Evolutionary conservation across 2,329 filamentous ascomycete genomes (phyloP), one percentile per base, ranked within the genome.

Genomic region (Arthroderma sp.): DNA sequence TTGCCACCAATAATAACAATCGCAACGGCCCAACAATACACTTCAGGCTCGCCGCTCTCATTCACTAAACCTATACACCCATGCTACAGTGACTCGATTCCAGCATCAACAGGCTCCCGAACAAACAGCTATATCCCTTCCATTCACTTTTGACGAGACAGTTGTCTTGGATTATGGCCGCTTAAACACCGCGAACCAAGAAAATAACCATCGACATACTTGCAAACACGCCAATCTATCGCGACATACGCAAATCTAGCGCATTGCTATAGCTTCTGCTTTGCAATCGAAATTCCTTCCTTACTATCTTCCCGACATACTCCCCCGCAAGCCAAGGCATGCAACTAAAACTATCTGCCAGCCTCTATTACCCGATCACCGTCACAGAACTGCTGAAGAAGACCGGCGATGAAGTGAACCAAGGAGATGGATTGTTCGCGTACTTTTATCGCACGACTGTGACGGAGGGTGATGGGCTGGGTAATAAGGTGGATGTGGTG

Each of bases 341-440:
- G 75, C 73, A 75, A 66, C 67, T 77, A 65, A 72, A 71, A 68
- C 66, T 78, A 63, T 75, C 76, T 60, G 61, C 70, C 56, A 73
- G 81, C 73, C 82, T 96, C 64, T 87, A 86, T 73, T 98, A 97
- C 73, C 93, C 93, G 66, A 91, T 97, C 73, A 95, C 86, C 64
- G 85, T 98, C 73, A 90, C 85, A 66, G 86, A 88, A 71, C 79
- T 97, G 60, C 81, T 91, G 63, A 90, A 89, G 72, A 76, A 79
- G 63, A 81, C 82, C 19, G 86, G 87, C 71, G 88, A 95, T 65
- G 69, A 80, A 61, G 81, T 98, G 67, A 79, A 82, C 66, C 86
- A 86, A 71, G 79, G 88, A 67, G 86, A 90, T 66, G 80, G 83
- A 57, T 79, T 97, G 57, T 84, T 98, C 69, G 83, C 87, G 70